A percentile compares a stretch with the other conserved stretches of the same genome.
Conservation (phyloP, 2,329 filamentous ascomycete species). For the Ceratocystis destructans region DNA sequence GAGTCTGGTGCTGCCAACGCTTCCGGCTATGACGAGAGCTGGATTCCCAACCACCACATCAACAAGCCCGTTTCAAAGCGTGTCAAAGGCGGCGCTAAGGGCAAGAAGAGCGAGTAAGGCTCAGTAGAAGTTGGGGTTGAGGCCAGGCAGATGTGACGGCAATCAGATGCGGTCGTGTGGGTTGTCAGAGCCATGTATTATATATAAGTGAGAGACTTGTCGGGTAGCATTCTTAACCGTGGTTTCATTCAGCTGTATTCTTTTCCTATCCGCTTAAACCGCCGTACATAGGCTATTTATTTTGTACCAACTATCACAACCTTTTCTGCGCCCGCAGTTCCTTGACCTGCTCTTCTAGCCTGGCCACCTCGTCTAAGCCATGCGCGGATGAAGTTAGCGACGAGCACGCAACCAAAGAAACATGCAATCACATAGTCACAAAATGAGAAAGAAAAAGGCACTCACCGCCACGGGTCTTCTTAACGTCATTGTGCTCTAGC, state of each 20-base stretch:
- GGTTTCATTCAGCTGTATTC: too few relatives aligned
- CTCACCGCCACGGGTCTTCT: slow-evolving; percentile 11
- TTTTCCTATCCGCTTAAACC: too few relatives aligned
- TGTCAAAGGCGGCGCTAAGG: slow-evolving; percentile 44
- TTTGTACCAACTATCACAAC: not conserved
- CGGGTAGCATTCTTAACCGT: too few relatives aligned
- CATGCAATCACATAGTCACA: not conserved
- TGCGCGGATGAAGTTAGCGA: slow-evolving; percentile 1
- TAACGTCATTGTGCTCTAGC: slow-evolving; percentile 56
- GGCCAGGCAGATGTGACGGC: too few relatives aligned
- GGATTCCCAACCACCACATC: slow-evolving; percentile 84
- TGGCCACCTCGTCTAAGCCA: not conserved
- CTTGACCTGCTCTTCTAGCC: slow-evolving; percentile 10
- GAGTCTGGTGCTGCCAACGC: slow-evolving; percentile 53
- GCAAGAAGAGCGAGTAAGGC: slow-evolving; percentile 27
- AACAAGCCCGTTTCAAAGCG: slow-evolving; percentile 64
- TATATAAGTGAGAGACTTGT: too few relatives aligned
- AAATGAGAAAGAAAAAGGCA: not conserved
- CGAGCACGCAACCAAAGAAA: not conserved
- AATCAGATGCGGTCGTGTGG: too few relatives aligned
- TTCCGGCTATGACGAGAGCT: slow-evolving; percentile 73
- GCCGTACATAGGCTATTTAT: too few relatives aligned
- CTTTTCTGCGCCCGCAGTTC: slow-evolving; percentile 14
- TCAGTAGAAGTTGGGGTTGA: too few relatives aligned
- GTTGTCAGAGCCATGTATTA: too few relatives aligned